These are phyloP conservation scores for Ceratobasidium sp. DNA, from an alignment of 1,284 basidiomycete genomes.

Conservation along the genomic window DNA sequence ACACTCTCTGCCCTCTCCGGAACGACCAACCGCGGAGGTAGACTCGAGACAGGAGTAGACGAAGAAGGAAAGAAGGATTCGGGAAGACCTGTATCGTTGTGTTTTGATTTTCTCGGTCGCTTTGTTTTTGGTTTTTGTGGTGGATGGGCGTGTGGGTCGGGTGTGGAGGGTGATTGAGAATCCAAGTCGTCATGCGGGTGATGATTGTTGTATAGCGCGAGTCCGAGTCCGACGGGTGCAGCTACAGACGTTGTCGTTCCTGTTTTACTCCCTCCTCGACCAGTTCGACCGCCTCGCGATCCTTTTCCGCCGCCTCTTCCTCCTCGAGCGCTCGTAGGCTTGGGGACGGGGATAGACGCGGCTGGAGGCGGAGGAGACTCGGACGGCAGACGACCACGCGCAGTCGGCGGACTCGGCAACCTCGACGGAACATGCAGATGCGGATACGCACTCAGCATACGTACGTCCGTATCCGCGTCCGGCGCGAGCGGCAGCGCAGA, in stretches of 20 bases:
- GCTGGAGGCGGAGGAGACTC: slow-evolving; percentile 7
- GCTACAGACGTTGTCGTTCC: neutral
- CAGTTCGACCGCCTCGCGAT: slow-evolving; percentile 25
- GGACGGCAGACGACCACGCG: neutral
- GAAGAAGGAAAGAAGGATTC: slow-evolving; percentile 26
- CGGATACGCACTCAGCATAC: slow-evolving; percentile 29
- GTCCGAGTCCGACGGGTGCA: slow-evolving; percentile 15
- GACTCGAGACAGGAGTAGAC: neutral
- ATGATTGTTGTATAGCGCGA: slow-evolving; percentile 9
- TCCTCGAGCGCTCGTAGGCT: neutral
- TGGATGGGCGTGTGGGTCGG: neutral
- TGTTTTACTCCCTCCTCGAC: slow-evolving; percentile 14
- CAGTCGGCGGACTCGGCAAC: slow-evolving; percentile 21
- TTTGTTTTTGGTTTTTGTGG: slow-evolving; percentile 39
- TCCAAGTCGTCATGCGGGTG: neutral
- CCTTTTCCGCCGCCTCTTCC: slow-evolving; percentile 30
- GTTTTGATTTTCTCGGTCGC: slow-evolving; percentile 25
- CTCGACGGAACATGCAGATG: slow-evolving; percentile 39
- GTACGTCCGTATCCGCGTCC: slow-evolving; percentile 23
- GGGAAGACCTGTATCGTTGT: slow-evolving; percentile 23
- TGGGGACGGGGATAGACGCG: neutral
- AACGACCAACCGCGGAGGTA: slow-evolving; percentile 1
- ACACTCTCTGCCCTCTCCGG: slow-evolving; percentile 8
- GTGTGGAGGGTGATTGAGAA: neutral
- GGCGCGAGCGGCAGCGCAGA: slow-evolving; percentile 18